Evolutionary conservation across 352 stramenopile species (phyloP).

Genomic region (Phytophthora brassicae): DNA sequence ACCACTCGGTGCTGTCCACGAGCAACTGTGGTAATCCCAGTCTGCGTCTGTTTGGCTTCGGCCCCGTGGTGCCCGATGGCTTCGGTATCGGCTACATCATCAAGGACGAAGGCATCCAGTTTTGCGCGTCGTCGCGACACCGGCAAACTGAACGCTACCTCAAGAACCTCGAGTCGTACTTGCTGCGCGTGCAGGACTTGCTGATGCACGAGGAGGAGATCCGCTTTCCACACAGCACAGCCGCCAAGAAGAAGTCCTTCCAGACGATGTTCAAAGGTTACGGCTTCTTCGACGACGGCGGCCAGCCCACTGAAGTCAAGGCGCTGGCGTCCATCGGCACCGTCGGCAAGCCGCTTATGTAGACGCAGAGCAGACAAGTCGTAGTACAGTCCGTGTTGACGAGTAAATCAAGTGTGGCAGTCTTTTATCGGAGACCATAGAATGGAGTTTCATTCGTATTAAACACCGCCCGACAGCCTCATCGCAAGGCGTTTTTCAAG

Average conservation of each 20-base stretch:
- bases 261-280: conserved; percentile 69
- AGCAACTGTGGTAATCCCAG: conserved; percentile 97
- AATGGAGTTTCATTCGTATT: not conserved
- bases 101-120: conserved; percentile 93
- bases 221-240: conserved; percentile 65
- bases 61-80: conserved; percentile 91
- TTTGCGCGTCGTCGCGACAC: conserved; percentile 83
- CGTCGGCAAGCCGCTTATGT: conserved; percentile 42
- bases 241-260: conserved; percentile 50
- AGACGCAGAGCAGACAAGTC: conserved; percentile 10
- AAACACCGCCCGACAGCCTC: not conserved
- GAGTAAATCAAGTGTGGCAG: conserved; percentile 18
- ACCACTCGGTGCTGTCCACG: conserved; percentile 95
- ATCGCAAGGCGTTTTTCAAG: conserved; percentile 6
- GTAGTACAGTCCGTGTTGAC: not conserved
- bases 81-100: conserved; percentile 98
- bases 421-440: not conserved
- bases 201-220: conserved; percentile 79
- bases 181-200: conserved; percentile 78
- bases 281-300: conserved; percentile 76
- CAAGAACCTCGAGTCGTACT: conserved; percentile 79
- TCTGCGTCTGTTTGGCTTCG: conserved; percentile 94
- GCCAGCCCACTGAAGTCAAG: conserved; percentile 37
- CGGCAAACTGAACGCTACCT: conserved; percentile 83
- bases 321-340: conserved; percentile 29